Evolutionary conservation across 257 asterid species (phyloP).

Genomic region (Linderniella brevidens): DNA sequence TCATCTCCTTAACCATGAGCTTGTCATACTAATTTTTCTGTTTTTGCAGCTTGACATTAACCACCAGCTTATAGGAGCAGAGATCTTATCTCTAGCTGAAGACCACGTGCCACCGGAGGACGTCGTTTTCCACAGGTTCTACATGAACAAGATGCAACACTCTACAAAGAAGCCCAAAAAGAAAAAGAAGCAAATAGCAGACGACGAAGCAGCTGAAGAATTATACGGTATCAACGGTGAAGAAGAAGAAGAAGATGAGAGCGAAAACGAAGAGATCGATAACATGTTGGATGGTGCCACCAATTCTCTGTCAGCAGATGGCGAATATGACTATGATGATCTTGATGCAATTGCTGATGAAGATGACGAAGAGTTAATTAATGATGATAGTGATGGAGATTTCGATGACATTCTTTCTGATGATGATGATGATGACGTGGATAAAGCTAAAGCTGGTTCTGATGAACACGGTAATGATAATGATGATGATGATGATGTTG

Average conservation of each 20-base stretch:
- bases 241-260: constrained; percentile 33
- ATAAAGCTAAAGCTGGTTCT: constrained; percentile 13
- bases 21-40: background rate
- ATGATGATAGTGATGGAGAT: constrained; percentile 38
- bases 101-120: constrained; percentile 75
- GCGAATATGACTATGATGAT: constrained; percentile 54
- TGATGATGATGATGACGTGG: constrained; percentile 17
- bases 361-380: constrained; percentile 67
- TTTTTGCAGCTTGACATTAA: constrained; percentile 49
- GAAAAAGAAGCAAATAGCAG: constrained; percentile 50
- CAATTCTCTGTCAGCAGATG: constrained; percentile 21
- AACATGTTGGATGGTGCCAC: constrained; percentile 28
- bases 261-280: constrained; percentile 57
- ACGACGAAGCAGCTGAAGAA: constrained; percentile 68
- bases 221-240: constrained; percentile 33
- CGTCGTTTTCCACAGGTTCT: constrained; percentile 81
- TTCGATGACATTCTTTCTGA: constrained; percentile 22
- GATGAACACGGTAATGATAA: constrained; percentile 8
- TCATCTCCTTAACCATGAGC: too few species aligned
- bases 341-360: constrained; percentile 45
- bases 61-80: constrained; percentile 65
- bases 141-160: constrained; percentile 47
- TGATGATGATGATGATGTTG: constrained; percentile 25
- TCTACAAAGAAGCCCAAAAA: constrained; percentile 56
- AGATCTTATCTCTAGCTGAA: constrained; percentile 64